These are phyloP conservation scores for Mariannaea sp. DNA, from an alignment of 2,329 filamentous ascomycete genomes.

Conservation along the genomic window DNA sequence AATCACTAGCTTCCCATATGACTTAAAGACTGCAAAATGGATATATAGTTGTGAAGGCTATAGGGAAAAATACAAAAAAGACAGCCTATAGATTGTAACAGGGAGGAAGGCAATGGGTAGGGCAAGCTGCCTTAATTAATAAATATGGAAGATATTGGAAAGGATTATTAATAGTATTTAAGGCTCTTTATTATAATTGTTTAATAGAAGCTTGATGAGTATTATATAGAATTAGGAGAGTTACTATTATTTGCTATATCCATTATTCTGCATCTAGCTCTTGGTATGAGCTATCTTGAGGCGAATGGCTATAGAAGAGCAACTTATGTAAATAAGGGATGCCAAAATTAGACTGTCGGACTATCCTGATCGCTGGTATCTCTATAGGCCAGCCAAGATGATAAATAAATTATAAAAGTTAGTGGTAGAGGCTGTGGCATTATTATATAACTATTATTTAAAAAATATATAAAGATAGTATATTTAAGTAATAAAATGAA, in stretches of 20 bases:
- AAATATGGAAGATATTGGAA: not conserved
- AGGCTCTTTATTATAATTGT: constrained; percentile 1
- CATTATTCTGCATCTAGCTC: not conserved
- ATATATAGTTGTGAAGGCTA: not conserved
- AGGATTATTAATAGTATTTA: constrained; percentile 5
- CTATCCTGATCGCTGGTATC: not conserved
- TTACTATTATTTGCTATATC: not conserved
- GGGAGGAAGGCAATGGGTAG: not conserved
- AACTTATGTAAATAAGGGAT: not conserved
- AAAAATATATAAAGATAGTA: not conserved
- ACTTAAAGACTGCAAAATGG: not conserved
- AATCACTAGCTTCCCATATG: not conserved
- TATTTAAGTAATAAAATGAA: not conserved
- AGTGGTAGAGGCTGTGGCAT: not conserved
- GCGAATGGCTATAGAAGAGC: not conserved
- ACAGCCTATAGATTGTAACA: not conserved
- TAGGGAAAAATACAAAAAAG: not conserved
- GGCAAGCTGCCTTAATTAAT: not conserved
- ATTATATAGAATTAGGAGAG: not conserved
- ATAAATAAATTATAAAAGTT: not conserved
- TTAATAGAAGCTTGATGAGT: not conserved
- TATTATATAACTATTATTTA: not conserved
- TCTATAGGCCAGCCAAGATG: not conserved
- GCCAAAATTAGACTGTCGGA: not conserved
- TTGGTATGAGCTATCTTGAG: not conserved